These are phyloP conservation scores for Solanum paucissectum DNA, from an alignment of 257 asterid genomes.

Conservation along the genomic window DNA sequence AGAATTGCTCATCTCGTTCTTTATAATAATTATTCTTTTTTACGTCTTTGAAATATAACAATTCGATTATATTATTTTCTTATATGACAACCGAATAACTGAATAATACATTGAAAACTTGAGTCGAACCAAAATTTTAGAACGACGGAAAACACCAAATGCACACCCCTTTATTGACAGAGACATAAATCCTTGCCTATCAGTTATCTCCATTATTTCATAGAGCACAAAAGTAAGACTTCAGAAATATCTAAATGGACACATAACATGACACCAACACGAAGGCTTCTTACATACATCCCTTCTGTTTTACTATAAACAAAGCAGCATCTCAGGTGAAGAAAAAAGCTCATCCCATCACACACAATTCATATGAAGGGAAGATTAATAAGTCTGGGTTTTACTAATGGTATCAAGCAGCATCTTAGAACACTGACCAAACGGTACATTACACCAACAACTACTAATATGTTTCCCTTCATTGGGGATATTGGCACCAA, in stretches of 20 bases:
- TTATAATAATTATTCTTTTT: too few relatives aligned
- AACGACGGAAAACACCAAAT: not conserved
- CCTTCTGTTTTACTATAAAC: not conserved
- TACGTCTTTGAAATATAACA: too few relatives aligned
- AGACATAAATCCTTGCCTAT: not conserved
- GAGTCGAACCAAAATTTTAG: not conserved
- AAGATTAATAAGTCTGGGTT: not conserved
- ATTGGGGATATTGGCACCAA: not conserved
- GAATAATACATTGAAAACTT: not conserved
- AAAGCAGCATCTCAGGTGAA: not conserved
- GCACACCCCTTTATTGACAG: not conserved
- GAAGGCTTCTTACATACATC: not conserved
- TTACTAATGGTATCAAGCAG: not conserved
- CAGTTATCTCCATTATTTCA: not conserved
- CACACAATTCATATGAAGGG: not conserved
- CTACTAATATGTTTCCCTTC: not conserved
- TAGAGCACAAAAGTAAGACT: not conserved
- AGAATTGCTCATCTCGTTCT: too few relatives aligned
- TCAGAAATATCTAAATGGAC: not conserved
- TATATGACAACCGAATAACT: not conserved
- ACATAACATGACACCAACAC: not conserved
- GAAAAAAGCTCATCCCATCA: not conserved
- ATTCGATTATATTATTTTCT: not conserved
- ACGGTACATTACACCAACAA: not conserved
- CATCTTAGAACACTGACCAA: not conserved